Evolutionary conservation across 306 rosid genomes (phyloP), one percentile per base, ranked within the genome.

Genomic region (Lotus japonicus): DNA sequence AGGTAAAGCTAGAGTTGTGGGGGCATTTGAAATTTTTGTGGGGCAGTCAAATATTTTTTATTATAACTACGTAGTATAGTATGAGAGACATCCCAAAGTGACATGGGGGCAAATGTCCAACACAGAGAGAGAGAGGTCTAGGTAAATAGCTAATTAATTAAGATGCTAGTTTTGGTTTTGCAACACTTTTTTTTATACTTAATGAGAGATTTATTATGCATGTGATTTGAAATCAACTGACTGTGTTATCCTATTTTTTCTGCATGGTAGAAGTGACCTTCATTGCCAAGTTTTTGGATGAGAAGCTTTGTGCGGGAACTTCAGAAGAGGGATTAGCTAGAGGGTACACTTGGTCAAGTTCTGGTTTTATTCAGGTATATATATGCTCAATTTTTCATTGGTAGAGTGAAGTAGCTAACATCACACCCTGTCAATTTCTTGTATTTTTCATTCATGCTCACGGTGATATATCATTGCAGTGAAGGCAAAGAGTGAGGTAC

Each of bases 231-330:
- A 56, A 62, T 63, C 54, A 58, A 64, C 59, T 77, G 43, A 73
- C 42, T 11, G 15, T n/a, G n/a, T 63, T 61, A 11, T 74, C 28
- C 70, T 39, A 21, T 53, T 76, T 69, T 6, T 14, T 77, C 44
- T 44, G 16, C 66, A 16, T 45, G 55, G 66, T 86, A 95, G 99
- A 95, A 90, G 80, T 97, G 99, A 21, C 97, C 97, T 63, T 96
- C 99, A 95, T 88, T 76, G 99, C 99, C 12, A 95, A 90, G 84
- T 95, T 95, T 84, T 71, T 95, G 83, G 99, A 95, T 55, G n/a
- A n/a, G n/a, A n/a, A n/a, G n/a, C n/a, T n/a, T n/a, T n/a, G n/a
- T n/a, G n/a, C n/a, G n/a, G n/a, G 99, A 73, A 95, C 99, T 62
- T 95, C 99, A 49, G 97, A 88, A 82, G 96, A 95, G 82, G 97